Base-by-base conservation (phyloP, 2,329 filamentous ascomycete genomes). In the Stenocarpella maydis region DNA sequence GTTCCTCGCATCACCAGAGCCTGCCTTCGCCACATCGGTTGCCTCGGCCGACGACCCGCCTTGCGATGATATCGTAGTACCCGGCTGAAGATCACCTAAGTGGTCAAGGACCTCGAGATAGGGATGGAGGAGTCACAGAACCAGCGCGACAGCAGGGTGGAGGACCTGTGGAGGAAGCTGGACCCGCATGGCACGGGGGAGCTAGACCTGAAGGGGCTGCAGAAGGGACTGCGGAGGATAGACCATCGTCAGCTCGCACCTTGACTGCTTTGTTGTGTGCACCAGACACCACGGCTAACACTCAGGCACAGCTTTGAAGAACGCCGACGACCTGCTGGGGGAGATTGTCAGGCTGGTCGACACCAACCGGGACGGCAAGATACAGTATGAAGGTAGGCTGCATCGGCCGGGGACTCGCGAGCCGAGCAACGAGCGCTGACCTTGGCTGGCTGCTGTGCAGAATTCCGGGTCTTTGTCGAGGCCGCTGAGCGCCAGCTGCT, bases 381-480 rank as follows among this genome's bases (percentile, higher is more conserved):
- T 99, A 75, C 92, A 97, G 80, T 98, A 93, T 79, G 88, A 94
- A 82, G 94, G 94, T 96, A 85, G 78, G 86, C 76, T 45, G 34
- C 71, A 28, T 14, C 24, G 28, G 21, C 5, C 19, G 7, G 24
- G 24, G 65, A 58, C 52, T 21, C 43, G 19, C 39, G 41, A 28
- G 34, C 41, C 52, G 52, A 50, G 52, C 43, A 49, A 49, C 43
- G 39, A 39, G 64, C 41, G 70, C 67, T 66, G 69, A 69, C 41
- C 15, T 26, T 67, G n/a, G 19, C 45, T 37, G 26, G 58, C 67
- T 64, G 66, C 52, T 69, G 67, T 67, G 55, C 78, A 96, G 96
- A 99, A 83, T 99, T 99, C 77, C 91, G 91, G 73, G 86, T 85
- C 50, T 98, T 98, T 77, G 94, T 98, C 77, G 88, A 95, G 76